Evolutionary conservation across 495 filamentous ascomycete species (phyloP).

Genomic region (Choiromyces venosus): DNA sequence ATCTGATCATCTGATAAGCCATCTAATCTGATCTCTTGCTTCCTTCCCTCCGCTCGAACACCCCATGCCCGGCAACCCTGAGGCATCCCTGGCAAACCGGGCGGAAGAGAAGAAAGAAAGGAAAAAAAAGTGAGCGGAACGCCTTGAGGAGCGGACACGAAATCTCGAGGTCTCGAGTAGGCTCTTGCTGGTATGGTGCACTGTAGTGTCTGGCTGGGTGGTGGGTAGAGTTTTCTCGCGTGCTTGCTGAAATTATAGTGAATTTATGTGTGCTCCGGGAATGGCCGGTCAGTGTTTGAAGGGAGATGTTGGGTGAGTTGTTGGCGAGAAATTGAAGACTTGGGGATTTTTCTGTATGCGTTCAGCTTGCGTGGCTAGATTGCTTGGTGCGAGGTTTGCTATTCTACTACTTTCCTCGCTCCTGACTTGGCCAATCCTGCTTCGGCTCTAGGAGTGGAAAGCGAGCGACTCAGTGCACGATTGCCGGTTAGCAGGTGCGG

Average conservation of each 20-base stretch:
- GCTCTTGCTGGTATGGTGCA: no score
- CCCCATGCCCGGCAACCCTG: no score
- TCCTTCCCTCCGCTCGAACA: no score
- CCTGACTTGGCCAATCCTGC: not conserved
- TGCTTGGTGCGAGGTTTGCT: not conserved
- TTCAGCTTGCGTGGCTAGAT: not conserved
- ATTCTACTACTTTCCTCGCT: not conserved
- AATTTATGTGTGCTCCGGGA: not conserved
- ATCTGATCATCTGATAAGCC: no score
- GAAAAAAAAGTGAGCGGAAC: no score
- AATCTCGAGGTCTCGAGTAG: not conserved
- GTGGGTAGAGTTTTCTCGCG: not conserved
- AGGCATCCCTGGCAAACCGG: no score
- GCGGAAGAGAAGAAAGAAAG: no score
- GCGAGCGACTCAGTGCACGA: not conserved
- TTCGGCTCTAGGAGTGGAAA: not conserved
- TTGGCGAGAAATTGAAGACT: not conserved
- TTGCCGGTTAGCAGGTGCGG: not conserved
- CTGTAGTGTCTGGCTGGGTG: not conserved
- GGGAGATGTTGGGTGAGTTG: not conserved
- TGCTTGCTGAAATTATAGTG: not conserved
- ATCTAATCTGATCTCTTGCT: no score
- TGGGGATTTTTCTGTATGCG: not conserved
- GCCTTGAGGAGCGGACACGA: no score
- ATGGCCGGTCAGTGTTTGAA: no score